Base-by-base conservation (phyloP, 768 basidiomycete genomes). In the Tricholoma sp. region DNA sequence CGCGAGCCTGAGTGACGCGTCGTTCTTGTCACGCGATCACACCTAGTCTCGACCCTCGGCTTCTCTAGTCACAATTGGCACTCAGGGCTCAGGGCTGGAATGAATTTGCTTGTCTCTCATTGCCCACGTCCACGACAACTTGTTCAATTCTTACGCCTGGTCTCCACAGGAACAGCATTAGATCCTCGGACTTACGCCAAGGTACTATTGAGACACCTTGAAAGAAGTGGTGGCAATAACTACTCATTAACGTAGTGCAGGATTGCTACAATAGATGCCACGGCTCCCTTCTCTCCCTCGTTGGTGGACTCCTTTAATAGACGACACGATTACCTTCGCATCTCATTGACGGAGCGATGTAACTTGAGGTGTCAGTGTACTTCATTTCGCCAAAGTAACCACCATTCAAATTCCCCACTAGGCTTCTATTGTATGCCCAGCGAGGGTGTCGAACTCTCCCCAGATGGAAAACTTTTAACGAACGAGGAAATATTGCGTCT, bases 361-460 rank as follows among this genome's bases (percentile, higher is more conserved):
- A 95, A 94, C 73, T 74, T 95, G 56, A 81, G 93, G 72, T 94
- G 93, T 89, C 59, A 32, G 64, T 43, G 46, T 60, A 35, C 43
- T 24, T 43, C 5, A 18, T n/a, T n/a, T 47, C 18, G 45, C 46
- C 47, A 27, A 43, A 21, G 19, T 39, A 18, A 21, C 39, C 8
- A 12, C 31, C 35, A 24, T 32, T 59, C 62, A 62, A 50, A 63
- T 49, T 9, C 8, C 29, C 29, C 21, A n/a, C 8, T 60, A 94
- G 90, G 91, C 63, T 92, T 92, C 64, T 95, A 95, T 67, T 94
- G 91, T 65, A 95, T 94, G 92, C 92, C 91, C 2, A 82, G 78
- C 53, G 84, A 88, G 65, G 91, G 91, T 31, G 74, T 94, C 4
- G 81, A 87, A 53, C 77, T 94, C 24, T 86, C 89, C 11, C 92